A percentile compares a stretch with the other conserved stretches of the same genome.
phyloP scores from a whole-genome alignment of 2,329 filamentous ascomycete species.

The Aaosphaeria pasadenensis region DNA sequence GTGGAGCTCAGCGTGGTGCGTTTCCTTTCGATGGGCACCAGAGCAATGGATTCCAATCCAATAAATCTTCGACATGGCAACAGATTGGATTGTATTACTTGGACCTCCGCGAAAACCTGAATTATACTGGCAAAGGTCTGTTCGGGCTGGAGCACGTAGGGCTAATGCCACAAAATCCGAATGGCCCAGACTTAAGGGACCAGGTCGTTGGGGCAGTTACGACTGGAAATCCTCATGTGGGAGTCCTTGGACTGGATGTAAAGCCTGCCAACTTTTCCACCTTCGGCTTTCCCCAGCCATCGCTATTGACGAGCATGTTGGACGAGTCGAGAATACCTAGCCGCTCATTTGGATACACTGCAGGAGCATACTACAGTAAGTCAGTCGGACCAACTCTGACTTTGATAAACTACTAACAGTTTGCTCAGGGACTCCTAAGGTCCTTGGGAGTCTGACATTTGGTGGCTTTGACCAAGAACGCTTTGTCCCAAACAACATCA shows the following conservation, averaged over 20 bases:
- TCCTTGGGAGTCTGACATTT: conserved; percentile 33
- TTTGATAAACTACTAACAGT: background rate
- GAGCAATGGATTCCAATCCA: conserved; percentile 3
- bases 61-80: conserved; percentile 7
- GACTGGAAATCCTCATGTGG: conserved; percentile 29
- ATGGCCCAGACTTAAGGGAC: conserved; percentile 10
- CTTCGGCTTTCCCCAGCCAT: conserved; percentile 28
- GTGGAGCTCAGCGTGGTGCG: conserved; percentile 4
- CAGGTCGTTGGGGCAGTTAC: conserved; percentile 38
- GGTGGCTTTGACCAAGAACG: conserved; percentile 41
- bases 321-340: conserved; percentile 15
- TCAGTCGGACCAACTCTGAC: conserved; percentile 2
- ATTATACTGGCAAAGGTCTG: conserved; percentile 5
- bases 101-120: conserved; percentile 1
- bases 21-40: conserved; percentile 1
- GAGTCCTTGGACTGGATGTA: conserved; percentile 24
- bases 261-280: conserved; percentile 39
- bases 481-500: conserved; percentile 7
- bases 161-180: conserved; percentile 2
- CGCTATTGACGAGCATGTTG: conserved; percentile 25
- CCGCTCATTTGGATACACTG: conserved; percentile 31
- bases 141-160: conserved; percentile 7
- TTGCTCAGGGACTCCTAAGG: conserved; percentile 10
- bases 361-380: conserved; percentile 35
- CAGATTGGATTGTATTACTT: conserved; percentile 6